These are phyloP conservation scores for Pleurotus cornucopiae DNA, from an alignment of 768 basidiomycete genomes.

Conservation along the genomic window DNA sequence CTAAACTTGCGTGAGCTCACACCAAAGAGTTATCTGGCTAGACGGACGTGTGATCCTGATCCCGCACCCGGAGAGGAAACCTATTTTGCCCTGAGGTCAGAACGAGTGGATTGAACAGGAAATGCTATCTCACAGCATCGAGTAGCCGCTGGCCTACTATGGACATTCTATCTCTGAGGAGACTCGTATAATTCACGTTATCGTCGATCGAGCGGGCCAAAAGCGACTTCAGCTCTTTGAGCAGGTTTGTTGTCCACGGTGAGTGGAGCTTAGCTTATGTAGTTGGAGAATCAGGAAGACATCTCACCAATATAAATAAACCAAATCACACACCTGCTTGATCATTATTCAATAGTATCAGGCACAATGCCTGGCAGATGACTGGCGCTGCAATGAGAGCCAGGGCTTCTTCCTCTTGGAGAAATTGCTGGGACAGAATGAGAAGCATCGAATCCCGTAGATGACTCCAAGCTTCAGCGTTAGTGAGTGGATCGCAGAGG, in stretches of 20 bases:
- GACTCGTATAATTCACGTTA: constrained; percentile 18
- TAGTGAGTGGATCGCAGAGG: constrained; percentile 29
- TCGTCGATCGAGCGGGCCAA: constrained; percentile 10
- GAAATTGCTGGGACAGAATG: constrained; percentile 39
- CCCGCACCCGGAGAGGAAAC: background rate
- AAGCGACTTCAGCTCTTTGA: constrained; percentile 30
- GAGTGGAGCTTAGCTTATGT: constrained; percentile 25
- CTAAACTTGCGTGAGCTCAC: background rate
- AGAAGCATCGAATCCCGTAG: constrained; percentile 46
- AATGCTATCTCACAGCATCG: constrained; percentile 18
- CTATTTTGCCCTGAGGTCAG: background rate
- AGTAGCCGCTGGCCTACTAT: constrained; percentile 20
- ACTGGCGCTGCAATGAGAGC: constrained; percentile 44
- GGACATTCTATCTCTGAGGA: constrained; percentile 28
- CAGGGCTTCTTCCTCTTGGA: constrained; percentile 45
- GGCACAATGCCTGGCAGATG: constrained; percentile 45
- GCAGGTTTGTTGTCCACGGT: constrained; percentile 49
- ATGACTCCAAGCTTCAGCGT: constrained; percentile 51
- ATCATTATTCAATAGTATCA: constrained; percentile 24
- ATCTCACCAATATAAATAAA: constrained; percentile 15
- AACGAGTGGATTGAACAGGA: background rate
- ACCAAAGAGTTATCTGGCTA: background rate
- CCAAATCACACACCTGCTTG: constrained; percentile 18
- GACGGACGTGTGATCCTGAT: background rate
- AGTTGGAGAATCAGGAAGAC: background rate